Percentiles rank a stretch among this genome's conserved stretches.
Evolutionary conservation across 768 basidiomycete species (phyloP).

Genomic region (Psilocybe cubensis): DNA sequence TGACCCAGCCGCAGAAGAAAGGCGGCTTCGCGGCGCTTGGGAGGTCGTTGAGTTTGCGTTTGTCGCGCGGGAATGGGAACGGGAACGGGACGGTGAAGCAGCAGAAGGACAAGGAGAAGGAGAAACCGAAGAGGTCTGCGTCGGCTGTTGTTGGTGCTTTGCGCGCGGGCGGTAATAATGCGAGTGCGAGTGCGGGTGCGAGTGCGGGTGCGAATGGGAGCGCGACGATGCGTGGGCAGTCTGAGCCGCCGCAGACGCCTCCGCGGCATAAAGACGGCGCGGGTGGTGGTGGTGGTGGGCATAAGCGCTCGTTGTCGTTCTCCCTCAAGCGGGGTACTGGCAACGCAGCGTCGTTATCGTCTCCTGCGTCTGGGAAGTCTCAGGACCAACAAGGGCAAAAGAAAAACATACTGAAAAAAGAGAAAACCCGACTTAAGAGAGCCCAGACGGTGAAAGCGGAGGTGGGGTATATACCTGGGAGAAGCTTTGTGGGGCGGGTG

Average conservation of each 20-base stretch:
- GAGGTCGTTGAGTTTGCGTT: constrained; percentile 22
- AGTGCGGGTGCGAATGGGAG: neutral
- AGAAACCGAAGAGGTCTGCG: constrained; percentile 19
- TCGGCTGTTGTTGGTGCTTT: constrained; percentile 10
- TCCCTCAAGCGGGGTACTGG: constrained; percentile 23
- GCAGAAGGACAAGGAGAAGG: constrained; percentile 1
- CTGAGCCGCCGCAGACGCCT: neutral
- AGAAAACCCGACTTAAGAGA: constrained; percentile 18
- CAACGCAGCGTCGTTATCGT: constrained; percentile 10
- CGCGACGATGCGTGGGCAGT: neutral
- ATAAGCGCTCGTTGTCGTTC: constrained; percentile 21
- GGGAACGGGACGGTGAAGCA: constrained; percentile 10
- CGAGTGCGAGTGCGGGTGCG: neutral
- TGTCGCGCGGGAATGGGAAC: constrained; percentile 15
- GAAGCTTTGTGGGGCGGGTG: constrained; percentile 85
- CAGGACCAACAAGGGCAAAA: neutral
- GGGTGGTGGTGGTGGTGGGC: neutral
- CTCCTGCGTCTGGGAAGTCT: neutral
- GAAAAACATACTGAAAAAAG: constrained; percentile 6
- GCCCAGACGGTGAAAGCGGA: too few species aligned
- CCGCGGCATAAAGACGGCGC: neutral
- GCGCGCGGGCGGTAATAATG: neutral
- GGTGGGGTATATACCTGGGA: constrained; percentile 85
- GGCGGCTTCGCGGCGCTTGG: constrained; percentile 23
- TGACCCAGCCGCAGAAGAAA: constrained; percentile 6